Evolutionary conservation across 2,329 filamentous ascomycete species (phyloP), one percentile per base, ranked within the genome.

Genomic region (Penicillium occitanis): DNA sequence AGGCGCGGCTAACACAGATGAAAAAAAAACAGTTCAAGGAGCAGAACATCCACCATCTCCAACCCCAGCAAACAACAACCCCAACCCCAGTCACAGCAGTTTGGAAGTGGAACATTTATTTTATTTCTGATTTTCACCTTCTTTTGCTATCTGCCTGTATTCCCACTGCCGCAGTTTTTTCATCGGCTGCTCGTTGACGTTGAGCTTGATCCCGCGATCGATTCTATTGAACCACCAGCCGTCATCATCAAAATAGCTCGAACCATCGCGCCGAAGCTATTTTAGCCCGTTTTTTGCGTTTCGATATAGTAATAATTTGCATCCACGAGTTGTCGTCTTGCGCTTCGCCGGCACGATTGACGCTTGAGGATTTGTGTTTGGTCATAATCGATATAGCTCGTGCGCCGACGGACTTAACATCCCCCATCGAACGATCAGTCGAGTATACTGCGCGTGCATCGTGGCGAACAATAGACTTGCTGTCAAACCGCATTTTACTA

Each of bases 151-250:
- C 53, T 37, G 53, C 25, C 5, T 8, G 25, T 14, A 37, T 57
- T 37, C 33, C 11, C 13, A 1, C n/a, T 22, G 17, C n/a, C 10
- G 2, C 8, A 14, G 33, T 57, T 57, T 57, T 37, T 14, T 22
- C 28, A n/a, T 57, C 53, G 53, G 8, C n/a, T 13, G 10, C 22
- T 17, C 53, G 33, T 40, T 57, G 53, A 57, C 53, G 19, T 57
- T 57, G 53, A 57, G 10, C 33, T 57, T 57, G 30, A 37, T 57
- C 53, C 53, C 53, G 53, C 53, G 53, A 57, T 57, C 33, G 53
- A 37, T 40, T 37, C 19, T 40, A 22, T 22, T 57, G 30, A 57
- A 37, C 33, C n/a, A 37, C 53, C 53, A 40, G 17, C 53, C 53
- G 53, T 25, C 53, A 57, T 35, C 51, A 55, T 57, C 53, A 57